A percentile compares a stretch with the other conserved stretches of the same genome.
These are phyloP conservation scores for Comarum palustre DNA, from an alignment of 306 rosid species.

Conservation along the genomic window DNA sequence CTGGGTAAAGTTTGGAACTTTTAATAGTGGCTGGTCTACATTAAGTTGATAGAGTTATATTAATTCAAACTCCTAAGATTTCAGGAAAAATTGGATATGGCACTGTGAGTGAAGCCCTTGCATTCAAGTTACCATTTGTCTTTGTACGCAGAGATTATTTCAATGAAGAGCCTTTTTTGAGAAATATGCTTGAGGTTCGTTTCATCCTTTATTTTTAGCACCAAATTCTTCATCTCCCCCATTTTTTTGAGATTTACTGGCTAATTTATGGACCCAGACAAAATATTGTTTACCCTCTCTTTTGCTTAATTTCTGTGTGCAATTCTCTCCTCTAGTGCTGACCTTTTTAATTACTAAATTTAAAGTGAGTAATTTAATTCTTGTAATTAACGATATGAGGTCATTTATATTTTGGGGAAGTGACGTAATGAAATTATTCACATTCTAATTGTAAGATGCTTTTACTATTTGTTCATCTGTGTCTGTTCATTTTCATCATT, in stretches of 20 bases:
- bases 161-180: conserved; percentile 94
- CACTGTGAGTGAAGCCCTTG: conserved; percentile 88
- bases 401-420: background rate
- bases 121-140: conserved; percentile 88
- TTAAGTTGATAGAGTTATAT: conserved; percentile 6
- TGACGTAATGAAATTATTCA: background rate
- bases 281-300: background rate
- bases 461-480: conserved; percentile 11
- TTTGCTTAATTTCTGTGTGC: background rate
- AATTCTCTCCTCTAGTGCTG: background rate
- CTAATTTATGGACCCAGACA: background rate
- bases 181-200: conserved; percentile 96
- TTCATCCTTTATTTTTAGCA: background rate
- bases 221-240: background rate
- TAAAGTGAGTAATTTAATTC: background rate
- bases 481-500: background rate
- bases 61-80: conserved; percentile 18
- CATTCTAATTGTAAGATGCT: background rate
- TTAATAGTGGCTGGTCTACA: conserved; percentile 20
- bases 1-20: conserved; percentile 60
- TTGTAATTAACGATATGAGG: background rate
- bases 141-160: conserved; percentile 97
- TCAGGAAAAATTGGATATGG: conserved; percentile 98
- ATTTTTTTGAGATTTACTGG: background rate
- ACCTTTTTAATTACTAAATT: background rate